phyloP scores from a whole-genome alignment of 2,329 filamentous ascomycete species.

The Rhynchosporium graminicola region DNA sequence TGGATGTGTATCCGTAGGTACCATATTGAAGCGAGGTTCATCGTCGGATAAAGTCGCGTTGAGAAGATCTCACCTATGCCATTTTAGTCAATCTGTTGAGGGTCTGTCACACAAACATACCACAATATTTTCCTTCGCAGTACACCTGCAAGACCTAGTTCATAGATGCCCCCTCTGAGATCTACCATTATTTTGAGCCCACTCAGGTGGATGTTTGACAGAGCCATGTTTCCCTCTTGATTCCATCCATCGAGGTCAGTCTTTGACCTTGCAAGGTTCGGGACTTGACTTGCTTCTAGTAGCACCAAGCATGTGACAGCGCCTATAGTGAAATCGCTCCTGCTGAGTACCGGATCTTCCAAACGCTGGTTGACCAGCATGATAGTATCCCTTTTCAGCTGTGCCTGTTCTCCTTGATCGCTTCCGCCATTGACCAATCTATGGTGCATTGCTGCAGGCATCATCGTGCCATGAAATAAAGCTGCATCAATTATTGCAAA shows the following conservation, averaged over 20 bases:
- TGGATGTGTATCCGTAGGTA: neutral
- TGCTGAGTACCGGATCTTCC: neutral
- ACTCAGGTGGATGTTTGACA: constrained; percentile 1
- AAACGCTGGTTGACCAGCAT: constrained; percentile 3
- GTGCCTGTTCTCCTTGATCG: constrained; percentile 3
- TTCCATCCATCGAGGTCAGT: neutral
- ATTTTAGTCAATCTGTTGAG: neutral
- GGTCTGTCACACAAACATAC: neutral
- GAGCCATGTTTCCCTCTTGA: neutral
- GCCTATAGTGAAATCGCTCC: neutral
- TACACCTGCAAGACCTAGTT: constrained; percentile 1
- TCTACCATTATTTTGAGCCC: constrained; percentile 3
- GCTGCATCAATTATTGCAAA: constrained; percentile 2
- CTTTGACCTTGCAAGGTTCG: neutral
- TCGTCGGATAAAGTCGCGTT: neutral
- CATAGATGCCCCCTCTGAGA: neutral
- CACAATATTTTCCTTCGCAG: constrained; percentile 1
- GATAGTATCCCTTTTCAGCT: neutral
- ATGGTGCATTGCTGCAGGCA: constrained; percentile 9
- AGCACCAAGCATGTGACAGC: constrained; percentile 3
- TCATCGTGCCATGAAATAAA: constrained; percentile 2
- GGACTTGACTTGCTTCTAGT: neutral
- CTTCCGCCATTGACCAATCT: neutral
- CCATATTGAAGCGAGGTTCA: constrained; percentile 9
- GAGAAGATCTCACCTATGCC: neutral